A percentile compares a stretch with the other conserved stretches of the same genome.
Conservation (phyloP, 2,329 filamentous ascomycete genomes). For the Xylariaceae sp. region DNA sequence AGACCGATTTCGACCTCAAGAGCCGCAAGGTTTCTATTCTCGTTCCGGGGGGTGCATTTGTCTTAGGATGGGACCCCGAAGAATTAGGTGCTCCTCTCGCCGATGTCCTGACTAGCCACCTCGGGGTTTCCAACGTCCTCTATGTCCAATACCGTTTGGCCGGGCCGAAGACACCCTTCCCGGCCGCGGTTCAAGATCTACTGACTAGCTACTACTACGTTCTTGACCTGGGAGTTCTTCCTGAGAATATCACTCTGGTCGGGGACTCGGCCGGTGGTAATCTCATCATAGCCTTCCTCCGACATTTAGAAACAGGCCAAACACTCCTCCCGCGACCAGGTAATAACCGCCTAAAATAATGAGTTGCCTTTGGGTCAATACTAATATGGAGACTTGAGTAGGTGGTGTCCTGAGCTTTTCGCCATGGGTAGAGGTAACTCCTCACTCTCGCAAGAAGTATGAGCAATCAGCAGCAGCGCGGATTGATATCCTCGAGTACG, state of each 20-base stretch:
- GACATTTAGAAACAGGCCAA: conserved; percentile 27
- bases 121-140: conserved; percentile 21
- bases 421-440: conserved; percentile 34
- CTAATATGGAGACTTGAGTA: too few relatives aligned
- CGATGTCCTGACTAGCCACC: conserved; percentile 8
- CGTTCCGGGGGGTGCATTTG: conserved; percentile 27
- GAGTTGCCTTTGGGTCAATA: too few relatives aligned
- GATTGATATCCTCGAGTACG: conserved; percentile 28
- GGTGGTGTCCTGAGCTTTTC: conserved; percentile 28
- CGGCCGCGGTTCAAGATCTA: conserved; percentile 30
- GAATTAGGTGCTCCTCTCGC: background rate
- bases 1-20: background rate
- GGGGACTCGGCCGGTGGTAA: conserved; percentile 36
- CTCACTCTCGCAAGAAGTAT: conserved; percentile 16
- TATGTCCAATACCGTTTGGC: conserved; percentile 30
- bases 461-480: conserved; percentile 2
- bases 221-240: conserved; percentile 22
- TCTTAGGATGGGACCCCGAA: conserved; percentile 26
- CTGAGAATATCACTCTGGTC: conserved; percentile 26
- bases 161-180: conserved; percentile 19
- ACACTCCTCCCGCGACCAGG: conserved; percentile 25
- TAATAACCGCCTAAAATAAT: too few relatives aligned
- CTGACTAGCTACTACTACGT: conserved; percentile 29
- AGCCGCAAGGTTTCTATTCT: conserved; percentile 21
- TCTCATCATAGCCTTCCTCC: conserved; percentile 27